These are phyloP conservation scores for Acidiella bohemica DNA, from an alignment of 495 filamentous ascomycete genomes.

Conservation along the genomic window DNA sequence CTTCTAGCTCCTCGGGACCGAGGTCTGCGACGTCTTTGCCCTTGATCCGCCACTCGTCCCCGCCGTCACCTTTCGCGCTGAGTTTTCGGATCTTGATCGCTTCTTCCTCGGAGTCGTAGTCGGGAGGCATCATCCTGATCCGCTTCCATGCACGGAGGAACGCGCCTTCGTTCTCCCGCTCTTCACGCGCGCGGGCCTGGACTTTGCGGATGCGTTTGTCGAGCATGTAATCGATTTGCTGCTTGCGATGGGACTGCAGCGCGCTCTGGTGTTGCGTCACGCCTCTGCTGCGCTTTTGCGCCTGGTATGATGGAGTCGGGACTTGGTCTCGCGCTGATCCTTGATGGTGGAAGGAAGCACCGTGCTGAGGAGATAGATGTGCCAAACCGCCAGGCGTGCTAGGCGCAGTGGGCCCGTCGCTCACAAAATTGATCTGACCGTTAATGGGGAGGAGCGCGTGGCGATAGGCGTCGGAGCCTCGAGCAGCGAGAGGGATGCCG, in stretches of 20 bases:
- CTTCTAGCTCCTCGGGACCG: constrained; percentile 6
- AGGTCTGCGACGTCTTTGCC: constrained; percentile 6
- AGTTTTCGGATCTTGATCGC: constrained; percentile 19
- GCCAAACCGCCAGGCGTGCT: constrained; percentile 6
- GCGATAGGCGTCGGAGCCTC: constrained; percentile 4
- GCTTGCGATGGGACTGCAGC: constrained; percentile 74
- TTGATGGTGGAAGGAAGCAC: constrained; percentile 6
- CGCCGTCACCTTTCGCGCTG: constrained; percentile 7
- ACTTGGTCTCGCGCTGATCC: constrained; percentile 34
- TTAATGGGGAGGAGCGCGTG: constrained; percentile 13
- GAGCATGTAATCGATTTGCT: constrained; percentile 78
- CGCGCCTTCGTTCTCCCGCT: constrained; percentile 45
- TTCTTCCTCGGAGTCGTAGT: constrained; percentile 70
- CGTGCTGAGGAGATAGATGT: constrained; percentile 5
- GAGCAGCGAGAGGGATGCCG: constrained; percentile 7
- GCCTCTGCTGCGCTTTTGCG: constrained; percentile 54
- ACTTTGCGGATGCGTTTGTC: constrained; percentile 51
- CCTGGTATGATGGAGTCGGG: constrained; percentile 18
- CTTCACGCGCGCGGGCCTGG: constrained; percentile 17
- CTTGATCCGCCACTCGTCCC: constrained; percentile 3
- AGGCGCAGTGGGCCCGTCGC: constrained; percentile 5
- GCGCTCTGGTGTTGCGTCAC: constrained; percentile 88
- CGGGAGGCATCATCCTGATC: constrained; percentile 50
- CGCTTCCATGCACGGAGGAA: constrained; percentile 58
- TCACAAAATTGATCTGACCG: constrained; percentile 7